A percentile compares a stretch with the other conserved stretches of the same genome.
Conservation (phyloP, 495 filamentous ascomycete genomes). For the Pyrenula aspistea region DNA sequence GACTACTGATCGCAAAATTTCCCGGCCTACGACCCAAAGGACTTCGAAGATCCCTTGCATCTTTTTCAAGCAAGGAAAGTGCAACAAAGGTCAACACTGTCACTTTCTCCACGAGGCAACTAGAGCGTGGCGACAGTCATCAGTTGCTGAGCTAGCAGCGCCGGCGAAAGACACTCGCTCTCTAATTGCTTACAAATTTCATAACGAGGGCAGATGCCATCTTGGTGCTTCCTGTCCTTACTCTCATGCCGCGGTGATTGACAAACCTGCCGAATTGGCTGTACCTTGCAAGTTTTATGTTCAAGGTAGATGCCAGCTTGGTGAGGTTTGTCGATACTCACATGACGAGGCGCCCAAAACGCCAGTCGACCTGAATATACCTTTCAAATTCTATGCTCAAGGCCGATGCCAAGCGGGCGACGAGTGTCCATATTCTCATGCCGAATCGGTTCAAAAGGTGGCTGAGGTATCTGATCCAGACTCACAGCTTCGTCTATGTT, state of each 20-base stretch:
- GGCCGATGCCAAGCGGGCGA: neutral
- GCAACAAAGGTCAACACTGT: neutral
- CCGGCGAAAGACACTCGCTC: neutral
- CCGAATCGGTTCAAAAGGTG: too few species aligned
- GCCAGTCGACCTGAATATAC: too few species aligned
- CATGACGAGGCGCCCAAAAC: neutral
- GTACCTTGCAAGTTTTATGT: neutral
- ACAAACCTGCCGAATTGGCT: neutral
- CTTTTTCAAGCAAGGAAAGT: neutral
- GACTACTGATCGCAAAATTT: too few species aligned
- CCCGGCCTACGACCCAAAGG: too few species aligned
- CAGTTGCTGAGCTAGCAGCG: neutral
- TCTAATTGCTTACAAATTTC: neutral
- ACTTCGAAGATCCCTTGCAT: neutral
- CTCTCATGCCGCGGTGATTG: neutral
- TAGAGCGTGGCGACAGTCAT: neutral
- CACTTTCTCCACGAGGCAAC: neutral
- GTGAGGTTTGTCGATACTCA: neutral
- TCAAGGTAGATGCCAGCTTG: neutral
- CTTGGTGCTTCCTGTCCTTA: neutral
- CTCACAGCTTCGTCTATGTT: too few species aligned
- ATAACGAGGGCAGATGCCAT: neutral
- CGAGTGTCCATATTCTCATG: neutral
- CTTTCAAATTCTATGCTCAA: neutral
- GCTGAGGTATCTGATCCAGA: too few species aligned